Conservation (phyloP, 2,329 filamentous ascomycete genomes). For the Rutstroemia sp. region DNA sequence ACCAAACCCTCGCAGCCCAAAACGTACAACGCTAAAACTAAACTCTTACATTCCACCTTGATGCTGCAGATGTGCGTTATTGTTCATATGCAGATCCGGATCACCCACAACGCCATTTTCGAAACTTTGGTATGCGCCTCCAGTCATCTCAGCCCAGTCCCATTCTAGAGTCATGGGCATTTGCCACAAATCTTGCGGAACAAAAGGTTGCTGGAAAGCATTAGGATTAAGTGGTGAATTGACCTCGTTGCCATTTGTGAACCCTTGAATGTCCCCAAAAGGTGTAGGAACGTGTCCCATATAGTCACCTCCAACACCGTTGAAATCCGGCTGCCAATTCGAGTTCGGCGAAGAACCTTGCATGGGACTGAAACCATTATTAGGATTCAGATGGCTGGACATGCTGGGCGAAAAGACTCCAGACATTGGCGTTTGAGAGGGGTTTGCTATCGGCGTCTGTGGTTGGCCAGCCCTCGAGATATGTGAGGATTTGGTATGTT, state of each 20-base stretch:
- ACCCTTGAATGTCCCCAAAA: conserved; percentile 24
- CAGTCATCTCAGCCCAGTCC: conserved; percentile 61
- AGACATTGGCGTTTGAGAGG: conserved; percentile 18
- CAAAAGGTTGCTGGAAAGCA: conserved; percentile 73
- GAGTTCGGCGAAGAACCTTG: conserved; percentile 17
- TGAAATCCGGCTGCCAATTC: conserved; percentile 20
- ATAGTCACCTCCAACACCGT: conserved; percentile 17
- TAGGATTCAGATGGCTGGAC: conserved; percentile 20
- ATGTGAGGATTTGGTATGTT: conserved; percentile 19
- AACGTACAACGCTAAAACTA: not conserved
- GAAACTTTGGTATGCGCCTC: conserved; percentile 55
- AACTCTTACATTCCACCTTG: conserved; percentile 10
- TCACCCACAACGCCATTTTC: conserved; percentile 45
- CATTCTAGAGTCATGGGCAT: conserved; percentile 92
- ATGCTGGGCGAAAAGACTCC: conserved; percentile 23
- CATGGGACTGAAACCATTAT: conserved; percentile 24
- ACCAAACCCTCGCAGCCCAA: not conserved
- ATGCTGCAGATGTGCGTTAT: conserved; percentile 23
- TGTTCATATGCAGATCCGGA: conserved; percentile 16
- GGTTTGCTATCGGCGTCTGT: conserved; percentile 22
- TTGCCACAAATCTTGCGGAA: conserved; percentile 90
- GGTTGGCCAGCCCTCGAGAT: conserved; percentile 9
- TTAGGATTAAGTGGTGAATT: conserved; percentile 29
- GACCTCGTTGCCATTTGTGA: conserved; percentile 23
- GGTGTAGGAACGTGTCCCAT: conserved; percentile 23